Base-by-base conservation (phyloP, 2,329 filamentous ascomycete genomes). In the Penicillium palitans region DNA sequence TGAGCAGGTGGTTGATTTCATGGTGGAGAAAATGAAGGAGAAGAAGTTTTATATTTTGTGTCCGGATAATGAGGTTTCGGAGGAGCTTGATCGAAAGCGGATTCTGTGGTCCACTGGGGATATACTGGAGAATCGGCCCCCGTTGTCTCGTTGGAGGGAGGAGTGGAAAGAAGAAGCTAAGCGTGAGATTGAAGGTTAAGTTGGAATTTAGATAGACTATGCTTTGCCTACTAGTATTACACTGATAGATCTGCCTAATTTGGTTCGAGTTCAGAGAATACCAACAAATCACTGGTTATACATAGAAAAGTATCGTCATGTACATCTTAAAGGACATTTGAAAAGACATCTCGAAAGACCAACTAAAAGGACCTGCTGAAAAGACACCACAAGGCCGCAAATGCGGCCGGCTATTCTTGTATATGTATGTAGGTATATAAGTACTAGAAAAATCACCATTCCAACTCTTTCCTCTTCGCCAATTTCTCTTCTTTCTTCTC, bases 391-490 rank as follows among this genome's bases (percentile, higher is more conserved):
- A 21, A 2, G 19, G 19, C 19, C 19, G 19, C 19, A 21, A 21
- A 21, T 21, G 19, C 19, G 19, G 19, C 19, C 19, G 19, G 2
- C 19, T 21, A 21, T 21, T 21, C 19, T 21, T 21, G 19, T 27
- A 29, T 33, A 33, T 6, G 31, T 33, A 13, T 33, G 31, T 15
- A 33, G 31, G 13, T 33, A 33, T 2, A 6, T 33, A 13, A 6
- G 3, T 21, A 24, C 8, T 13, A 15, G 17, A 27, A 15, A 44
- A 33, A 45, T 63, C 51, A 67, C 64, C 62, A 66, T 27, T 64
- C 65, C 27, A 65, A 52, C 31, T 64, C 56, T 52, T 61, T 61
- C 46, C 31, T 56, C 31, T 55, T 44, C 25, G n/a, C 19, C 35
- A 50, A 19, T 52, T 47, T 54, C 35, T 49, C 40, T 24, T 55